phyloP scores from a whole-genome alignment of 257 asterid genomes.

The Solanum tarijense region DNA sequence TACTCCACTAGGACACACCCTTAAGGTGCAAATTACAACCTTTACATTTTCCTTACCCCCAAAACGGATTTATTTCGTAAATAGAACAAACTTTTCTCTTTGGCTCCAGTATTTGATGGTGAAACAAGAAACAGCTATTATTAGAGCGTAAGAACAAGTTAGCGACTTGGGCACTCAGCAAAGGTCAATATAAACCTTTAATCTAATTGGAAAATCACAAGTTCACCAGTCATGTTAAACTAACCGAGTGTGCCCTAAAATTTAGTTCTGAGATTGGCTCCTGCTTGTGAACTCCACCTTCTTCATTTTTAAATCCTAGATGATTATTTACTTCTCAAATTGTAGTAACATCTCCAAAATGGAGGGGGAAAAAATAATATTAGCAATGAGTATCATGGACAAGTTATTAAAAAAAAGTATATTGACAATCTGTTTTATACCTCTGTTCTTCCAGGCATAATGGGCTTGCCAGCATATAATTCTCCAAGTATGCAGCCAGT shows the following conservation, averaged over 20 bases:
- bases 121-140: background rate
- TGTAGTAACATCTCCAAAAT: background rate
- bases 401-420: background rate
- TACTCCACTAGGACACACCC: background rate
- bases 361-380: background rate
- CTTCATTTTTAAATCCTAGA: background rate
- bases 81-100: background rate
- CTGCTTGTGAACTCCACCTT: background rate
- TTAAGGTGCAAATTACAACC: background rate
- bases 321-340: background rate
- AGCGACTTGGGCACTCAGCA: background rate
- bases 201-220: background rate
- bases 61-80: background rate
- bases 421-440: slow-evolving; percentile 16
- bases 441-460: slow-evolving; percentile 97
- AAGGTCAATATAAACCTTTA: background rate
- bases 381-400: background rate
- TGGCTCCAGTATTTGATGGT: background rate
- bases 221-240: background rate
- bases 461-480: slow-evolving; percentile 69
- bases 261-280: background rate
- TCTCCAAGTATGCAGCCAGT: slow-evolving; percentile 92
- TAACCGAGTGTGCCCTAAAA: background rate
- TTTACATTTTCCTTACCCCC: background rate
- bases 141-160: background rate